Base-by-base conservation (phyloP, 2,329 filamentous ascomycete species). In the Aspergillus sergii region DNA sequence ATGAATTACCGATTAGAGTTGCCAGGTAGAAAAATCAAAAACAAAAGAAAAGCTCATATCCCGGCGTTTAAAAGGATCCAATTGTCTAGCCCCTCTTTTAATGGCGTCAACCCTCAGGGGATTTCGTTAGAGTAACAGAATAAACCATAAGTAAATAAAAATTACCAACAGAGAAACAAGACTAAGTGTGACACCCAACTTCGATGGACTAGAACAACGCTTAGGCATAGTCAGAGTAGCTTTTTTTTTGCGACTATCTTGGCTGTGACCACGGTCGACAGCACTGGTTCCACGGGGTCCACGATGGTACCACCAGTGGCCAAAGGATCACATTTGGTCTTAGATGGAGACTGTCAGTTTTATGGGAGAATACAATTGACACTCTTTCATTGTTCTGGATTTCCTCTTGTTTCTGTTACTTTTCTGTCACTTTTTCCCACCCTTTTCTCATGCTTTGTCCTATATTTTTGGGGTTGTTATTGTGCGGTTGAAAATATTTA, bases 251-350 rank as follows among this genome's bases (percentile, higher is more conserved):
- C 58, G 61, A 53, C 63, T 63, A 67, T 68, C 63, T 61, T 34
- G 59, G 57, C 61, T 62, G 61, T 60, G 61, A 62, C 62, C 62
- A 61, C 50, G 59, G 61, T 62, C 60, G 58, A 66, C 59, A 60
- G 57, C 61, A 59, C 55, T 53, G 66, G 70, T 70, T 68, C 67
- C 69, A 71, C 68, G 61, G 66, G 62, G 50, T 66, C 67, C 67
- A 68, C 62, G 66, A 65, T 61, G 57, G 70, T 71, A 66, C 67
- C 67, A 71, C 69, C 64, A 21, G 57, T 64, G 60, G 62, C 64
- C 62, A 57, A 61, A 64, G 41, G 39, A 62, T 51, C 48, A 32
- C 26, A 51, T 51, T 51, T 59, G 51, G 61, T 60, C 46, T 62
- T 58, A 57, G 45, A 45, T 55, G 34, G 28, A 32, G 48, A 58